Base-by-base conservation (phyloP, 768 basidiomycete species). In the Tricholoma matsutake region DNA sequence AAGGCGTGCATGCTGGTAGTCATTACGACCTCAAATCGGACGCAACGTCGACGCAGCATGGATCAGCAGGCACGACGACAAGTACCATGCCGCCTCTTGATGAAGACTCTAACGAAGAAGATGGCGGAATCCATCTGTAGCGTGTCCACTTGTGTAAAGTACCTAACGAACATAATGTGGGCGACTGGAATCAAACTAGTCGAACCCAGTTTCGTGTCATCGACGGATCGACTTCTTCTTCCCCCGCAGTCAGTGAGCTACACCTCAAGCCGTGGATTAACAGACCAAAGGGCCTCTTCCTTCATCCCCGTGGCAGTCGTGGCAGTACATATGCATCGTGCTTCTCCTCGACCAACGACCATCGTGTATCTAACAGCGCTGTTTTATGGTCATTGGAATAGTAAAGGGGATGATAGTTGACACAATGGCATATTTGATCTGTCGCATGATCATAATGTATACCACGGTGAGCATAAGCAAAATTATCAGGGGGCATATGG, bases 1-100 rank as follows among this genome's bases (percentile, higher is more conserved):
- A 88, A 65, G 88, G 88, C 1, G 72, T 86, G 10, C 59, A 71
- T 47, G 64, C 73, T 56, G 74, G 75, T n/a, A 63, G 68, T n/a
- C 86, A 88, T 69, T 86, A 84, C 68, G 76, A 78, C 52, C 59
- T 73, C 7, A 57, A 56, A 5, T 56, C 63, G 51, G 28, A 60
- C 51, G 31, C 1, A 29, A 31, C 41, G 41, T 28, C 54, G 41
- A 51, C 59, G n/a, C 8, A 47, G 10, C 45, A 25, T 8, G 45
- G 35, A 20, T 61, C 57, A 14, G 22, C 41, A 20, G n/a, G 60
- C 16, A 28, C 59, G 6, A 29, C 37, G 25, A 34, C 43, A 34
- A 22, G 5, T 10, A 22, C 18, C 6, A 18, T 53, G 18, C 11
- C 49, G n/a, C 37, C 41, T 28, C 47, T 59, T 22, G 31, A n/a